Base-by-base conservation (phyloP, 352 stramenopile genomes). In the Phytophthora palmivora region DNA sequence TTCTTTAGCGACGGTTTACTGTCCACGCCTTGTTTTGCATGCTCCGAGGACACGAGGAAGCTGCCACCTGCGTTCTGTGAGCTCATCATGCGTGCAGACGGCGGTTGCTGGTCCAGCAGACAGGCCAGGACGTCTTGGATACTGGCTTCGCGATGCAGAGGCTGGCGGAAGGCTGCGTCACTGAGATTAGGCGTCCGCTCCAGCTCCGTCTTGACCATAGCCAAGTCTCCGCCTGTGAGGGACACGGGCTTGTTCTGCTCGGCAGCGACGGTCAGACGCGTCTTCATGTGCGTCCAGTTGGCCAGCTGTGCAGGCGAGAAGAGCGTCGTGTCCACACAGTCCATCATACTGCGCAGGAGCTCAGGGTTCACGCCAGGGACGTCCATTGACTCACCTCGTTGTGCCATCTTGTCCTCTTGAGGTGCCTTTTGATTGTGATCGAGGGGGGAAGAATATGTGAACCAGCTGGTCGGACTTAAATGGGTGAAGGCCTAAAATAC, bases 331-430 rank as follows among this genome's bases (percentile, higher is more conserved):
- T 95, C 86, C 11, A 95, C 84, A 64, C 86, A 95, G 57, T 90
- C 78, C 86, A 95, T 95, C 86, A 95, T 95, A 51, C 82, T 87
- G 32, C 89, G 69, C 1, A 95, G 70, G 34, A 95, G 68, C 44
- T 87, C 74, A 7, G 86, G 70, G 64, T 93, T 95, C n/a, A 84
- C 76, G 53, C 75, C 70, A 2, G 77, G 41, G 3, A 67, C 21
- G 26, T 32, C 26, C 26, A 8, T 9, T n/a, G n/a, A n/a, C n/a
- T n/a, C n/a, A 8, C 8, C 26, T 8, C 4, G 26, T 4, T 32
- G 26, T 8, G 26, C 26, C 26, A 32, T n/a, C n/a, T 32, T 4
- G 8, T 32, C 8, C 26, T 32, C 26, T 8, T 9, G 26, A 32
- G 26, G 26, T 32, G n/a, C 26, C 26, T 32, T 32, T 32, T 32